phyloP scores from a whole-genome alignment of 148 eudicot genomes.

The Pharnaceum exiguum region DNA sequence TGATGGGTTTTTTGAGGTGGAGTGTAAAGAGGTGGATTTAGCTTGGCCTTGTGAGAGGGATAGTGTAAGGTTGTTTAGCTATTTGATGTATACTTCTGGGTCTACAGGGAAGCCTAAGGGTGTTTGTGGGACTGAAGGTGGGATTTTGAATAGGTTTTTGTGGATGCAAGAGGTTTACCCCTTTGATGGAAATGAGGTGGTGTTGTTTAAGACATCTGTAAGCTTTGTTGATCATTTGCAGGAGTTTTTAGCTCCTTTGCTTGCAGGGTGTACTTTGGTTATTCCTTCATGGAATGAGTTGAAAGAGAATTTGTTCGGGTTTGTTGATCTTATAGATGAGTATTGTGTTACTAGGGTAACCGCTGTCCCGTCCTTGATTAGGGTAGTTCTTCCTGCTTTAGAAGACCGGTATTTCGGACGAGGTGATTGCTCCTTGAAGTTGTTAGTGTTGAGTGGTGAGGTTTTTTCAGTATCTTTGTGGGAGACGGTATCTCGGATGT shows the following conservation, averaged over 20 bases:
- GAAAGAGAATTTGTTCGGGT: constrained; percentile 43
- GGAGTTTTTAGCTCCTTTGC: constrained; percentile 78
- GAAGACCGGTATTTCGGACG: constrained; percentile 26
- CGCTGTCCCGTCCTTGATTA: constrained; percentile 82
- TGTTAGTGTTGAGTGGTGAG: constrained; percentile 88
- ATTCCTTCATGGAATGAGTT: constrained; percentile 61
- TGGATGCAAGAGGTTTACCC: constrained; percentile 91
- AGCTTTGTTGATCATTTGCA: constrained; percentile 93
- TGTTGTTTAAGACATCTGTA: constrained; percentile 74
- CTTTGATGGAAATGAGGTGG: constrained; percentile 41
- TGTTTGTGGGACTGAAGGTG: constrained; percentile 84
- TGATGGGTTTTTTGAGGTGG: constrained; percentile 31
- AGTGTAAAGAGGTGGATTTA: constrained; percentile 30
- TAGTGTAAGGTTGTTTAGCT: constrained; percentile 50
- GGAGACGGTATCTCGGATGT: constrained; percentile 42
- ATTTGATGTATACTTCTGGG: constrained; percentile 91
- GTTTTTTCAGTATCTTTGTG: constrained; percentile 55
- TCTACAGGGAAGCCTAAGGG: constrained; percentile 91
- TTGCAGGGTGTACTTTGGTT: constrained; percentile 68
- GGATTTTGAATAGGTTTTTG: constrained; percentile 68
- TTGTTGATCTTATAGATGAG: constrained; percentile 58
- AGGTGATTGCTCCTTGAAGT: constrained; percentile 41
- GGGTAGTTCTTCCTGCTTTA: constrained; percentile 54
- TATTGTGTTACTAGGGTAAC: constrained; percentile 63
- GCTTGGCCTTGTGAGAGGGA: constrained; percentile 66